Evolutionary conservation across 768 basidiomycete genomes (phyloP), one percentile per base, ranked within the genome.

Genomic region (Strobilomyces echinocephalus): DNA sequence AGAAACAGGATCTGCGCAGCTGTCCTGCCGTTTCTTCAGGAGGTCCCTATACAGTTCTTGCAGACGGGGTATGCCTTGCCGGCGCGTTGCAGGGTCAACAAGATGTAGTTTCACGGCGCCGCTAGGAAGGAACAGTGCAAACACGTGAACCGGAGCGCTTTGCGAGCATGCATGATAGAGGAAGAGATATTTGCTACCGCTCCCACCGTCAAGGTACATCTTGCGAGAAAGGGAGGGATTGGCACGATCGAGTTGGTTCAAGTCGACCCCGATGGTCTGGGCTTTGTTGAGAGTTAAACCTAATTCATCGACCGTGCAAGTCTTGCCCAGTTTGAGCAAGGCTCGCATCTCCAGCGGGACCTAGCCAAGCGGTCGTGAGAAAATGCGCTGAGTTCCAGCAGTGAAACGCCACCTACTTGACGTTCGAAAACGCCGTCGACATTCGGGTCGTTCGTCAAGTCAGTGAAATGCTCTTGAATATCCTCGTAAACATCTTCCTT

Each of bases 351-450:
- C 73, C 16, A 95, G 79, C 8, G 97, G 91, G 15, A 97, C 78
- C 92, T 94, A 54, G 21, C 39, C 24, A 8, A 52, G 14, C 12
- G 34, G 33, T 50, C 30, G 42, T 52, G 24, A 52, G 28, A 36
- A 24, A 24, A 52, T 16, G 26, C 7, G 16, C 20, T 20, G 1
- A 1, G 26, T 46, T 41, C 21, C 14, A 33, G 31, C 7, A 41
- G 18, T 10, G 15, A 14, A 2, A 24, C 16, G 46, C 46, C 3
- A 59, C 76, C 40, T 58, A 93, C 91, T 79, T 98, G 94, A 18
- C 87, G 77, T 72, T 99, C 97, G 63, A 87, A 99, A 4, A 97
- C 88, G 1, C 92, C 93, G 61, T 97, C 93, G 9, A 97, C 91
- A 63, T 90, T 92, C 0, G 95, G 91, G 62, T 95, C 90, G 64